Evolutionary conservation across 805 yeast genomes (phyloP).

Genomic region (Saturnispora hagleri): DNA sequence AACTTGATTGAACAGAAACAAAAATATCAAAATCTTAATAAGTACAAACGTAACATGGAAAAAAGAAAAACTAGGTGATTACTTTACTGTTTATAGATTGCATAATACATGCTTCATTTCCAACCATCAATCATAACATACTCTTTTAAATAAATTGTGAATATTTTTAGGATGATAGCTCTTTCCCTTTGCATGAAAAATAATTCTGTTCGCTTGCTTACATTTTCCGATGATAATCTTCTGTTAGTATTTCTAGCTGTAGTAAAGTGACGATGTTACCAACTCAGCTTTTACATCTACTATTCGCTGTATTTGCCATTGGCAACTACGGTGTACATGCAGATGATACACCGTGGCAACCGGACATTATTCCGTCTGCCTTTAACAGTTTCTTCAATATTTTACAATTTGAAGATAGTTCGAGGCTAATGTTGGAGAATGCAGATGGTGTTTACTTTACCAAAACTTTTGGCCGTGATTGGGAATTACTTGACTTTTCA

Average conservation of each 20-base stretch:
- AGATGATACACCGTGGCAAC: slow-evolving; percentile 11
- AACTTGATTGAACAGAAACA: slow-evolving; percentile 11
- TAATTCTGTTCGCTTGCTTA: background rate
- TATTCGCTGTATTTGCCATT: background rate
- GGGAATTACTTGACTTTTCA: slow-evolving; percentile 28
- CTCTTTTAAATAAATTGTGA: background rate
- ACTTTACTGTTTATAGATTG: background rate
- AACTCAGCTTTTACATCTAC: background rate
- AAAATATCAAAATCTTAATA: slow-evolving; percentile 13
- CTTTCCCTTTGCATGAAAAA: background rate
- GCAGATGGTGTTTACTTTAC: slow-evolving; percentile 30
- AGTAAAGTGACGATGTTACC: background rate
- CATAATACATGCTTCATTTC: background rate
- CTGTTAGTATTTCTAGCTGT: background rate
- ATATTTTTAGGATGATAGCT: background rate
- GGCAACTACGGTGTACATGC: background rate
- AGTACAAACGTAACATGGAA: slow-evolving; percentile 1
- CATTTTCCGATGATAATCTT: background rate
- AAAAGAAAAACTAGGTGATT: background rate
- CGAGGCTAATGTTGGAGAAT: slow-evolving; percentile 31
- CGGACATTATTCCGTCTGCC: slow-evolving; percentile 14
- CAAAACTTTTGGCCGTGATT: slow-evolving; percentile 41
- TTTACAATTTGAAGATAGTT: slow-evolving; percentile 47
- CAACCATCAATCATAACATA: background rate
- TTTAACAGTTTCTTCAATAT: slow-evolving; percentile 13